Evolutionary conservation across 306 rosid species (phyloP), one percentile per base, ranked within the genome.

Genomic region (Vigna angularis): DNA sequence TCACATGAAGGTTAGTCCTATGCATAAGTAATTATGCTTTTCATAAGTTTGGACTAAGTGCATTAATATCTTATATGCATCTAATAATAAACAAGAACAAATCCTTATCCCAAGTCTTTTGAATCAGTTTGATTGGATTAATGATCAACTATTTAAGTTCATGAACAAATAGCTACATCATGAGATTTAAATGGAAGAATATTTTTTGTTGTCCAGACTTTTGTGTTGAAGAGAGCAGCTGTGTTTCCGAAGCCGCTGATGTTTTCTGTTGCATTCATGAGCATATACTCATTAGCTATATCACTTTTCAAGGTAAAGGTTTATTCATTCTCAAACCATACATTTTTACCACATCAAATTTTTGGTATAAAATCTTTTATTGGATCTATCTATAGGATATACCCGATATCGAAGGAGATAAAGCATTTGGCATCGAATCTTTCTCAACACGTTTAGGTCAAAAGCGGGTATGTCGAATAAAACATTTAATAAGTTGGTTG

Each of bases 371-470:
- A n/a, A 15, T 0, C 3, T 32, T 32, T 38, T 17, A 9, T 13
- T 9, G 4, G 9, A 9, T 75, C 67, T 68, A 49, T 70, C 42
- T 36, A 7, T 64, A 93, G 98, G 98, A 93, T 64, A 89, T 91
- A 82, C 98, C 98, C 57, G 98, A 91, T 75, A 88, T 91, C 32
- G 94, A 93, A 81, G 98, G 98, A 67, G 96, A 93, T 81, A 84
- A 49, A 72, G 81, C 84, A 74, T 89, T 53, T 57, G 96, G 93
- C 50, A 85, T 93, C 70, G 83, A 74, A 67, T 85, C 94, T 0
- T 85, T 89, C 83, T 69, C 97, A 72, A 88, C 88, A 51, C 90
- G 88, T 51, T 64, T 91, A 78, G 97, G 98, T 78, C 90, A 84
- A 80, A 63, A 84, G 50, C 79, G 69, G 89, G 98, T 93, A 66